Evolutionary conservation across 179 eudicot genomes (phyloP), one percentile per base, ranked within the genome.

Genomic region (Kewa caespitosa): DNA sequence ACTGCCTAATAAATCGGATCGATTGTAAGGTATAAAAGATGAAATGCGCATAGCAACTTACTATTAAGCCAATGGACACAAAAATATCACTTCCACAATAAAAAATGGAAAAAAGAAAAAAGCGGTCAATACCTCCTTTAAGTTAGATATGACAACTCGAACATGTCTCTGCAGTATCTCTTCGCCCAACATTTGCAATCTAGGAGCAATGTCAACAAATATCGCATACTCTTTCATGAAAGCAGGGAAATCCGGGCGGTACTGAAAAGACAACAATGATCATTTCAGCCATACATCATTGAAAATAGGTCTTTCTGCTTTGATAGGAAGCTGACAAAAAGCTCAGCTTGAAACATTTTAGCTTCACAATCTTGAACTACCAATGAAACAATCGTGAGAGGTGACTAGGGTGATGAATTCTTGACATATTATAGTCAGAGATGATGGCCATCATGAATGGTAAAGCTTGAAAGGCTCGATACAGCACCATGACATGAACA

Each of bases 151-250:
- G 55, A 94, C 87, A 64, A 87, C 85, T 78, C 86, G 90, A 74
- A 91, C 76, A 81, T 95, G 98, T 74, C 89, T 89, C 81, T 87
- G 91, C 71, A 95, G 84, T 79, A 91, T 85, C 77, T 88, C 90
- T 84, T 91, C 93, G 66, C 91, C 93, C 87, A 93, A 79, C 48
- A 89, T 81, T 83, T 88, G 97, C 70, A 93, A 87, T 79, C 90
- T 89, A 79, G 97, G 97, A 85, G 93, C 97, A 87, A 95, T 78
- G 84, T 93, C 97, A 79, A 85, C 81, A 89, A 95, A 95, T 63
- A 91, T 83, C 18, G 92, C 92, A 84, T 82, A 83, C 75, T 93
- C 99, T 85, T 89, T 95, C 48, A 93, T 72, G 81, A 83, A 81
- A 73, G 81, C 85, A 36, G 97, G 95, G 65, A 95, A 87, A 80